Base-by-base conservation (phyloP, 148 eudicot species). In the Nyssa sinensis region DNA sequence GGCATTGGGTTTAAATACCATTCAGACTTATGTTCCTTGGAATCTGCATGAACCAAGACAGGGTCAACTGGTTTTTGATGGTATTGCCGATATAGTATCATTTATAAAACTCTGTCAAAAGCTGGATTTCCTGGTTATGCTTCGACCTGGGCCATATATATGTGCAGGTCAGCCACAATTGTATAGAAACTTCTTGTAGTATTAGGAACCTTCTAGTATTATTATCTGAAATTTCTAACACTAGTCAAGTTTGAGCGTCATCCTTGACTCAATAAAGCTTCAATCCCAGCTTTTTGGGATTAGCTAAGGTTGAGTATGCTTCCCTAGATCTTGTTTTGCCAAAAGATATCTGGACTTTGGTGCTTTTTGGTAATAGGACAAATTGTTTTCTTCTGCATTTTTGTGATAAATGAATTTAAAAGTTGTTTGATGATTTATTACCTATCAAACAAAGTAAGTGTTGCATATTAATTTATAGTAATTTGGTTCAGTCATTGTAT, bases 11-110 rank as follows among this genome's bases (percentile, higher is more conserved):
- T 88, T 94, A 80, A 94, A 94, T 81, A 86, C 97, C 13, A 86
- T 94, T 80, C 98, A 94, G 78, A 92, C 96, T 58, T 94, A 94
- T 75, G 92, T 94, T 69, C 98, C 98, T 5, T 94, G 98, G 98
- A 94, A 94, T 85, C 64, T 94, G 77, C 98, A 94, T 73, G 98
- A 94, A 84, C 97, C 97, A 30, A 85, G 67, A 61, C 86, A 75
- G 70, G 96, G 92, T 13, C 80, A 92, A 62, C 67, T 90, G 77
- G 83, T 80, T 61, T 94, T 94, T 61, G 79, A 87, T 77, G 98
- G 96, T 67, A 85, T 94, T 81, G 92, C 97, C 62, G 92, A 90
- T 85, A 80, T 92, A 69, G 77, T 82, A 66, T 81, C 96, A n/a
- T 94, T 83, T 75, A 77, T 94, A 32, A 80, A 79, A 72, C 92